These are phyloP conservation scores for Acer yangbiense DNA, from an alignment of 345 rosid genomes.

Conservation along the genomic window DNA sequence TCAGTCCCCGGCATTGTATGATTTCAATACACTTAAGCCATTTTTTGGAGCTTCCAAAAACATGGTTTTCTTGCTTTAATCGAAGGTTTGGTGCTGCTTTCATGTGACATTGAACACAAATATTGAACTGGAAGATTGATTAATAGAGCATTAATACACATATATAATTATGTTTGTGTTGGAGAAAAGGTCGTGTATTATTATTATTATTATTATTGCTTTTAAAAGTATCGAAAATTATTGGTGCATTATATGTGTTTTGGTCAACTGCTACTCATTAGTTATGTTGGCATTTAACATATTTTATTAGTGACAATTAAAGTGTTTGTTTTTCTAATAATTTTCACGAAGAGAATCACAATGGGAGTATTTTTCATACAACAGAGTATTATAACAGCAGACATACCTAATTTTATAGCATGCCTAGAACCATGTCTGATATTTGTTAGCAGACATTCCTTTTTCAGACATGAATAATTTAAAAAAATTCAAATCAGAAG, in stretches of 20 bases:
- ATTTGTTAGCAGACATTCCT: not conserved
- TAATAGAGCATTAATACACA: not conserved
- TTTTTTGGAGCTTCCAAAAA: not conserved
- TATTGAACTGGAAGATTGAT: not conserved
- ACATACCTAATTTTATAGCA: not conserved
- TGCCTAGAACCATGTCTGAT: not conserved
- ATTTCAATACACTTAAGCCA: no score
- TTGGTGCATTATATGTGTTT: not conserved
- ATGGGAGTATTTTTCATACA: not conserved
- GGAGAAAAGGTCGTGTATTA: not conserved
- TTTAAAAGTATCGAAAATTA: not conserved
- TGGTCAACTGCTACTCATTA: constrained; percentile 19
- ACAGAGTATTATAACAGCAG: no score
- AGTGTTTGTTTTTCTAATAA: no score
- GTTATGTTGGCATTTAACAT: constrained; percentile 1
- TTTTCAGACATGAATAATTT: not conserved
- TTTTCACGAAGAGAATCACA: no score
- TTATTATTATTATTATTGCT: not conserved
- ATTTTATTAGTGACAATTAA: not conserved
- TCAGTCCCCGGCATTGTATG: not conserved
- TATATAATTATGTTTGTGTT: not conserved
- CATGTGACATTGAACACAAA: not conserved
- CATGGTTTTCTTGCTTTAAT: not conserved
- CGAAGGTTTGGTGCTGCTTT: not conserved
- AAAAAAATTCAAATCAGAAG: no score